A percentile compares a stretch with the other conserved stretches of the same genome.
phyloP scores from a whole-genome alignment of 352 stramenopile species.

The Phytophthora constricta region DNA sequence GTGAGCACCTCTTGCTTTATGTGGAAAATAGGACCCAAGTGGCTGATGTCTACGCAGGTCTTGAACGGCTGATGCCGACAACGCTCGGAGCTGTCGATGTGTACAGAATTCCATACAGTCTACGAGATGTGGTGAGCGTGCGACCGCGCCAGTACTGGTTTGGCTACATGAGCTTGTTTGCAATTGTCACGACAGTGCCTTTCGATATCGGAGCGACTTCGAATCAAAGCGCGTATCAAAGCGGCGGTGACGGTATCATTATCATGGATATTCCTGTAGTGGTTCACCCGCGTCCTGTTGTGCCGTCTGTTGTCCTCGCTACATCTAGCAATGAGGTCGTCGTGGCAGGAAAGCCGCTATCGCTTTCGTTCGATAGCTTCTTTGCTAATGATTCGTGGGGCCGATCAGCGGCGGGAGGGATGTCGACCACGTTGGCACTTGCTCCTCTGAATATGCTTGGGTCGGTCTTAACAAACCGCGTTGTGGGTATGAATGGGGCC shows the following conservation, averaged over 20 bases:
- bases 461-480: constrained; percentile 6
- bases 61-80: constrained; percentile 21
- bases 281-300: constrained; percentile 33
- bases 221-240: constrained; percentile 40
- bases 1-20: constrained; percentile 52
- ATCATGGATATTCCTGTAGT: constrained; percentile 47
- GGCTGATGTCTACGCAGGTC: constrained; percentile 48
- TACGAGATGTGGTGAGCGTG: constrained; percentile 35
- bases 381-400: constrained; percentile 18
- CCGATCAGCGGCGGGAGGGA: constrained; percentile 13
- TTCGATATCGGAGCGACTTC: constrained; percentile 40
- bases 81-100: constrained; percentile 35
- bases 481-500: not conserved
- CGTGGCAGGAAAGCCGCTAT: constrained; percentile 33
- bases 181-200: constrained; percentile 48
- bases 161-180: constrained; percentile 46
- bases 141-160: constrained; percentile 38
- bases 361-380: constrained; percentile 21
- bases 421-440: constrained; percentile 27
- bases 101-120: constrained; percentile 45
- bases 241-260: constrained; percentile 40
- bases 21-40: constrained; percentile 40
- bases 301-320: constrained; percentile 20
- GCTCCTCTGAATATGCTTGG: constrained; percentile 13
- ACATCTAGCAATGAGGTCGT: constrained; percentile 11